Base-by-base conservation (phyloP, 352 stramenopile genomes). In the Phytopythium boreale region DNA sequence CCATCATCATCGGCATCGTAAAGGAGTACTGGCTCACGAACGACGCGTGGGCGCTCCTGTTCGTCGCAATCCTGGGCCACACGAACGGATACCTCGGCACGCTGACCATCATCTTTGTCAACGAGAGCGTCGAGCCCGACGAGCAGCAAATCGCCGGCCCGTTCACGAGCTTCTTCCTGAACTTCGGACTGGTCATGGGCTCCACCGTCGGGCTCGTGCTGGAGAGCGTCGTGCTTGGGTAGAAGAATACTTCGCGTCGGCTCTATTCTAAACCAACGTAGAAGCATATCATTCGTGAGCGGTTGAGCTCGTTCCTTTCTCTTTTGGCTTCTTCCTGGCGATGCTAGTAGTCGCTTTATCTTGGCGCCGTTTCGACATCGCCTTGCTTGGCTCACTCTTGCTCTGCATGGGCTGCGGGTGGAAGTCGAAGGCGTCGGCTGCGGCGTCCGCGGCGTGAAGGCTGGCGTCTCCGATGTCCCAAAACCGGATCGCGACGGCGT, bases 91-190 rank as follows among this genome's bases (percentile, higher is more conserved):
- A 92, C 68, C 46, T 93, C 44, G 85, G 87, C 29, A 92, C 87
- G 27, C 66, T 95, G 27, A 77, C 74, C 12, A 90, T 95, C 64
- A 85, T 95, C 44, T 88, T 95, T 34, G 80, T 95, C 39, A 90
- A 81, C 56, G 87, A 96, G 70, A 90, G 70, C 69, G 82, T 93
- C 14, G 75, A 90, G 31, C 63, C 68, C 0, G 74, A 92, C 37
- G 84, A 96, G 43, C 80, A 88, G 61, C 72, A 77, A n/a, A 62
- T 93, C 11, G 88, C 84, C 7, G 87, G 84, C 2, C 76, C 79
- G 31, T 95, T 93, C 63, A 95, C 87, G 47, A 91, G 87, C 57
- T 93, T 93, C 61, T 93, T 92, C 64, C 66, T 95, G 34, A 93
- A 95, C 66, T 83, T 87, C 55, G 87, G 87, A 4, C 80, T 95